A percentile compares a stretch with the other conserved stretches of the same genome.
Conservation (phyloP, 192 early-diverging fungal species). For the Dispira parvispora region DNA sequence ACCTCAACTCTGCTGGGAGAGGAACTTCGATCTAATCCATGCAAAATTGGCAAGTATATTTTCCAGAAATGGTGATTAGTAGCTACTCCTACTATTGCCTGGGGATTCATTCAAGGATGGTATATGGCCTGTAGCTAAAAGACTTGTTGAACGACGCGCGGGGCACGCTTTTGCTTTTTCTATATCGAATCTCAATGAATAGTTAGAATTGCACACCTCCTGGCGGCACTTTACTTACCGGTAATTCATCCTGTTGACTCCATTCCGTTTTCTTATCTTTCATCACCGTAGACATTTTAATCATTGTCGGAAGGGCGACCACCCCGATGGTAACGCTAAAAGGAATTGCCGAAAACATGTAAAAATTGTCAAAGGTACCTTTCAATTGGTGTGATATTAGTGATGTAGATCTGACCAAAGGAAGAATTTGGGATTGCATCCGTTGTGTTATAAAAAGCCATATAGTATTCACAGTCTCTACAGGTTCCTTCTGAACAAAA, state of each 20-base stretch:
- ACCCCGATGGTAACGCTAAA: conserved; percentile 61
- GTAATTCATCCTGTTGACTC: conserved; percentile 80
- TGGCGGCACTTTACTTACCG: conserved; percentile 25
- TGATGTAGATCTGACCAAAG: too few relatives aligned
- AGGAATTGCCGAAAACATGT: conserved; percentile 14
- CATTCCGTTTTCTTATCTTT: conserved; percentile 74
- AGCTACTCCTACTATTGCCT: background rate
- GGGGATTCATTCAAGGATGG: background rate
- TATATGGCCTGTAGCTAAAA: background rate
- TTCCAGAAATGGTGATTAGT: background rate
- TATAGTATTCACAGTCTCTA: too few relatives aligned
- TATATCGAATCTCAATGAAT: background rate
- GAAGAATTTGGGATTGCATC: too few relatives aligned
- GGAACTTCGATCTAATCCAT: conserved; percentile 56
- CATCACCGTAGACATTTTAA: conserved; percentile 82
- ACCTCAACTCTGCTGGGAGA: conserved; percentile 65
- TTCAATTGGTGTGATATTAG: too few relatives aligned
- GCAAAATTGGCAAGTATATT: background rate
- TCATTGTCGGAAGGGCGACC: conserved; percentile 74
- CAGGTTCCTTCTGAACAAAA: too few relatives aligned
- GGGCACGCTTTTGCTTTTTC: background rate
- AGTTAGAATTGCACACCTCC: background rate
- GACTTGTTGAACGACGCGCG: background rate
- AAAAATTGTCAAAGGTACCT: too few relatives aligned
- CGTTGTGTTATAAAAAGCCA: too few relatives aligned